Conservation (phyloP, 257 asterid genomes). For the Solanum ossicruentum region DNA sequence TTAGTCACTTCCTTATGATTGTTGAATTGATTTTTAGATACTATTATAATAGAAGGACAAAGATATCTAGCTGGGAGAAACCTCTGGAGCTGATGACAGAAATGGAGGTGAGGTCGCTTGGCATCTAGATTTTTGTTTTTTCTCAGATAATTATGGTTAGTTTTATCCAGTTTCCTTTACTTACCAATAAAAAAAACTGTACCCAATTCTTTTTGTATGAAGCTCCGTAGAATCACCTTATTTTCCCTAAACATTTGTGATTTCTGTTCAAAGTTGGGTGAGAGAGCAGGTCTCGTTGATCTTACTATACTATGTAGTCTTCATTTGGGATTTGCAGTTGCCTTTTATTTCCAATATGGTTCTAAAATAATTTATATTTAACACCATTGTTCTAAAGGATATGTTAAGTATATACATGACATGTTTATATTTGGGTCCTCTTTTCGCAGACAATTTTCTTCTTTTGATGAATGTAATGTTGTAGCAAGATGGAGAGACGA, state of each 20-base stretch:
- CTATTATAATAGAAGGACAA: slow-evolving; percentile 66
- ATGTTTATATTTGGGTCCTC: not conserved
- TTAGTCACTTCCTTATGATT: not conserved
- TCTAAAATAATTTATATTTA: not conserved
- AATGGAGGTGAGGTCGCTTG: slow-evolving; percentile 41
- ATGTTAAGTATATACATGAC: not conserved
- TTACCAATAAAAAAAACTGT: not conserved
- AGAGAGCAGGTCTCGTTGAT: not conserved
- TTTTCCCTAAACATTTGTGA: not conserved
- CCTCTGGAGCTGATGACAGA: slow-evolving; percentile 79
- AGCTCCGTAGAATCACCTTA: not conserved
- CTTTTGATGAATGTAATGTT: not conserved
- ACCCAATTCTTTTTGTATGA: not conserved
- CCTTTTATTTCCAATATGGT: not conserved
- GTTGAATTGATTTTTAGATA: slow-evolving; percentile 25
- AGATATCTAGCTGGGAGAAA: slow-evolving; percentile 77
- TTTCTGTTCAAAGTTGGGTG: not conserved
- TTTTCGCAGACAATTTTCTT: not conserved
- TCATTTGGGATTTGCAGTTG: not conserved
- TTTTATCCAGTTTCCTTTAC: not conserved
- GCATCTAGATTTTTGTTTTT: not conserved
- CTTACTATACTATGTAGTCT: not conserved
- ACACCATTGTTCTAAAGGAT: not conserved
- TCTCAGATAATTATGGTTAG: not conserved
- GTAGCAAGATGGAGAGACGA: not conserved